A percentile compares a stretch with the other conserved stretches of the same genome.
Conservation (phyloP, 345 rosid genomes). For the Eucalyptus microcorys region DNA sequence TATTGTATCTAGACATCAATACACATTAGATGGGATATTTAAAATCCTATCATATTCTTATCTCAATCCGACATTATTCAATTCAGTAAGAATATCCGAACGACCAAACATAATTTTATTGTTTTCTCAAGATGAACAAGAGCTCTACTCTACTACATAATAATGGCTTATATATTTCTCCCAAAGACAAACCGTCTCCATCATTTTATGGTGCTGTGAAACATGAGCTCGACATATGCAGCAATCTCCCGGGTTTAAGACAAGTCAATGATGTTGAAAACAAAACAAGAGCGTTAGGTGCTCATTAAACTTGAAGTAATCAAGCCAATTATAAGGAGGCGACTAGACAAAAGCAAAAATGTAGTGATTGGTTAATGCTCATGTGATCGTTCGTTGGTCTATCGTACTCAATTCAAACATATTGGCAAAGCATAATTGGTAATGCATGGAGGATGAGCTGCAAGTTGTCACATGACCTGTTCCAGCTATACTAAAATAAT, state of each 20-base stretch:
- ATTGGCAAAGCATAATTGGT: neutral
- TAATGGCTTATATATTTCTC: neutral
- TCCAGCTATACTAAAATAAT: neutral
- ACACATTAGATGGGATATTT: too few relatives aligned
- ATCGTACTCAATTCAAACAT: neutral
- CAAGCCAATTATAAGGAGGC: neutral
- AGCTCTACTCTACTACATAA: neutral
- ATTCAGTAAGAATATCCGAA: fast-evolving
- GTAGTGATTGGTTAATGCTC: neutral
- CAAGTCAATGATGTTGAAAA: neutral
- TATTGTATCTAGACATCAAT: too few relatives aligned
- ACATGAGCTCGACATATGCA: neutral
- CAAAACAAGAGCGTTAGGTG: neutral
- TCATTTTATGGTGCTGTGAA: neutral
- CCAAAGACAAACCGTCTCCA: neutral
- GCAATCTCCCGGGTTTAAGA: neutral
- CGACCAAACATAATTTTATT: too few relatives aligned
- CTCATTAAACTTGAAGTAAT: neutral
- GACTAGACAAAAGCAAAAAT: neutral
- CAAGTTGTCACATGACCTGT: neutral
- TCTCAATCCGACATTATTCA: too few relatives aligned
- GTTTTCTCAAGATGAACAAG: too few relatives aligned
- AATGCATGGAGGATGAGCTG: neutral
- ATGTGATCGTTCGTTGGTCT: neutral
- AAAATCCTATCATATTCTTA: too few relatives aligned